Evolutionary conservation across 176 grass and related monocot genomes (phyloP).

Genomic region (Rhipidocladum racemiflorum): DNA sequence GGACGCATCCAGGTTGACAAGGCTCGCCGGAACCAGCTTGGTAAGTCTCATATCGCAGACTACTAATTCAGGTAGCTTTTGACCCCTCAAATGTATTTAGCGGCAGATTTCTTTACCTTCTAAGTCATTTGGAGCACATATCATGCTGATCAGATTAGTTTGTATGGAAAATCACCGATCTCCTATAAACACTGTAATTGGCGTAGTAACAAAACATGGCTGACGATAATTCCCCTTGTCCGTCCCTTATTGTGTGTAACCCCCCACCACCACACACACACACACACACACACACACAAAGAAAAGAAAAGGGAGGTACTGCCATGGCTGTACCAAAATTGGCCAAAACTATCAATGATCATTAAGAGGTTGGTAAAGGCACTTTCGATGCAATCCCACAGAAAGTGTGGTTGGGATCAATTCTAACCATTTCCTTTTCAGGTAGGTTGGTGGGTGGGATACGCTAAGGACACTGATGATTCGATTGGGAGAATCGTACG

Average conservation of each 20-base stretch:
- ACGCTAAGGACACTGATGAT: slow-evolving; percentile 66
- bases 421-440: slow-evolving; percentile 41
- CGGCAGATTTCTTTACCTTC: background rate
- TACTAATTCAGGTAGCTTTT: background rate
- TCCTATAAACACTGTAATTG: background rate
- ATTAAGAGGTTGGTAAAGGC: background rate
- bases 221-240: background rate
- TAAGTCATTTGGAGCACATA: background rate
- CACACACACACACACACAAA: no score
- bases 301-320: background rate
- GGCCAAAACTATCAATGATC: background rate
- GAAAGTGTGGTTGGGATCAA: background rate
- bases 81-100: background rate
- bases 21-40: slow-evolving; percentile 69
- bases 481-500: slow-evolving; percentile 78
- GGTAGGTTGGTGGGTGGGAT: slow-evolving; percentile 96
- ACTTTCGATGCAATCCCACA: slow-evolving; percentile 1
- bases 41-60: slow-evolving; percentile 39
- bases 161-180: background rate
- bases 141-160: background rate
- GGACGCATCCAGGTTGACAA: slow-evolving; percentile 80
- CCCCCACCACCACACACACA: no score
- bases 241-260: no score
- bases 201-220: background rate
- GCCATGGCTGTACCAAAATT: background rate